Conservation (phyloP, 2,329 filamentous ascomycete species). For the Aspergillus novoparasiticus region DNA sequence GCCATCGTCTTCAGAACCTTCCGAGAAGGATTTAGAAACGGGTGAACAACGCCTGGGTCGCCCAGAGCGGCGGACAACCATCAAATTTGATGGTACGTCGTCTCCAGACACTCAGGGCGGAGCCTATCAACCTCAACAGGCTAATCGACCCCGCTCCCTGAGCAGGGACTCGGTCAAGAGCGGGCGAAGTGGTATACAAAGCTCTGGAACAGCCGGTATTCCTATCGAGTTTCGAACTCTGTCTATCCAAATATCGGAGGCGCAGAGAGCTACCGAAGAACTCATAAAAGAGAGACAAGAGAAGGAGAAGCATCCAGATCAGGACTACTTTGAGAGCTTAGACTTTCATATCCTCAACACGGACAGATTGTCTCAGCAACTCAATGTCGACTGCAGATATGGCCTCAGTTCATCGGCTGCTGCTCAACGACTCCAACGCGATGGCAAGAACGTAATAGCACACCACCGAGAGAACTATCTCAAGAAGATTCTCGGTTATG, state of each 20-base stretch:
- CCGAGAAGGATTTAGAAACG: conserved; percentile 4
- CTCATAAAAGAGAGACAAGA: conserved; percentile 19
- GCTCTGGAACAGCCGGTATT: conserved; percentile 25
- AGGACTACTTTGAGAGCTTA: conserved; percentile 60
- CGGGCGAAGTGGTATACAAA: conserved; percentile 14
- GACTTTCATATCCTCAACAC: conserved; percentile 67
- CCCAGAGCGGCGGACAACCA: conserved; percentile 16
- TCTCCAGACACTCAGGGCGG: conserved; percentile 12
- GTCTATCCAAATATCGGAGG: conserved; percentile 43
- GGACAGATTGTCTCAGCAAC: conserved; percentile 61
- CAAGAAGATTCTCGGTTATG: conserved; percentile 65
- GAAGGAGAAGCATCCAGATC: conserved; percentile 34
- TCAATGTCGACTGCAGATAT: conserved; percentile 58
- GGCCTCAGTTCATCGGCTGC: conserved; percentile 65
- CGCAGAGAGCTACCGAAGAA: conserved; percentile 35
- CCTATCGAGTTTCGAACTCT: conserved; percentile 43
- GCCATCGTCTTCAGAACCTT: background rate
- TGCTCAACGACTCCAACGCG: conserved; percentile 58
- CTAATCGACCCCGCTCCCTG: conserved; percentile 22
- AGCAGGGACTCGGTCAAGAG: conserved; percentile 24
- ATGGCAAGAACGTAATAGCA: conserved; percentile 70
- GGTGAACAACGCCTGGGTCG: conserved; percentile 11
- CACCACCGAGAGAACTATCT: conserved; percentile 65
- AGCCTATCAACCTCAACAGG: conserved; percentile 19
- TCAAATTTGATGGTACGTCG: conserved; percentile 25